Base-by-base conservation (phyloP, 257 asterid genomes). In the Plantago ovata region DNA sequence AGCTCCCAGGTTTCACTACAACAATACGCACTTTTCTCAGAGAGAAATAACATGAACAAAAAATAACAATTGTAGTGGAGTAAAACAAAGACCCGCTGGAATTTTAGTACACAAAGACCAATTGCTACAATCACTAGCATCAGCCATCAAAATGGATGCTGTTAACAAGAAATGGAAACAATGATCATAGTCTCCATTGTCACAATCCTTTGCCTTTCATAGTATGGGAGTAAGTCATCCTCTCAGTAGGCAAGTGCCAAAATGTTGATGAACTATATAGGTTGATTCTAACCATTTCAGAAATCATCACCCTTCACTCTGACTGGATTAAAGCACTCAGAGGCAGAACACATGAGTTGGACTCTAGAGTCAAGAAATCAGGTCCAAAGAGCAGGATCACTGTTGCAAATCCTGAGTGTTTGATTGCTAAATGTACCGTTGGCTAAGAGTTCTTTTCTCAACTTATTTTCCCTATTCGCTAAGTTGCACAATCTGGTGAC, bases 1-100 rank as follows among this genome's bases (percentile, higher is more conserved):
- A 91, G 95, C 83, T 67, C 65, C 77, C 80, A 67, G 83, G 75
- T 69, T 75, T 59, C 76, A 61, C 86, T 77, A 78, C 76, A 75
- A 65, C 15, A 76, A 75, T 63, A 55, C 20, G 65, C 38, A 71
- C 46, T 58, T 72, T 80, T 72, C 58, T 57, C 57, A 60, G 50
- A 56, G 67, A 72, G 72, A 74, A 63, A 71, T 72, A 76, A 75
- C 65, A 73, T 58, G 60, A 23, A 66, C 41, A 60, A 61, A 33
- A 60, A 61, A 8, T 28, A 28, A 28, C 2, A 28, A 28, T 3
- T 28, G 1, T 28, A 1, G 36, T 28, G n/a, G n/a, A n/a, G n/a
- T n/a, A n/a, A n/a, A n/a, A n/a, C n/a, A n/a, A 28, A 8, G 36
- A 6, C 36, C 36, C 36, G 7, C 4, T 28, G 36, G 0, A 28